phyloP scores from a whole-genome alignment of 495 filamentous ascomycete genomes.

The Hypoxylon crocopeplum region DNA sequence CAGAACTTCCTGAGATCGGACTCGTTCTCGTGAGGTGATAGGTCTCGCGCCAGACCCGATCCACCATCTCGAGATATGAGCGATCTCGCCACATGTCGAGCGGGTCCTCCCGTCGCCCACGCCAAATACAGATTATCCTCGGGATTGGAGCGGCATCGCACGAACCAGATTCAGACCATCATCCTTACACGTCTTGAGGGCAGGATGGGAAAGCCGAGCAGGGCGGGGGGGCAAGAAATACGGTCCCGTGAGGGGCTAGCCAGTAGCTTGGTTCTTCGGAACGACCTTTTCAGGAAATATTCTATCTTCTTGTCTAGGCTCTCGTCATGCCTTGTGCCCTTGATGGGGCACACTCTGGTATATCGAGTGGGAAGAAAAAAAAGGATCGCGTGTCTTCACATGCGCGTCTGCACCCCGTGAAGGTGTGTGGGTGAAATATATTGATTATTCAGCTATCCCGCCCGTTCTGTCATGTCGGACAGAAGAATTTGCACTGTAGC shows the following conservation, averaged over 20 bases:
- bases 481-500: constrained; percentile 10
- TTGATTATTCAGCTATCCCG: constrained; percentile 1
- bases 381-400: constrained; percentile 23
- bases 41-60: constrained; percentile 2
- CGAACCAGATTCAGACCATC: constrained; percentile 7
- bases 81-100: constrained; percentile 20
- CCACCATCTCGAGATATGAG: constrained; percentile 12
- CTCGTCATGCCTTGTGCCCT: not conserved
- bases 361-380: constrained; percentile 1
- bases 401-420: constrained; percentile 15
- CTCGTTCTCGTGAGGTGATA: not conserved
- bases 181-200: constrained; percentile 4
- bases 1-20: not conserved
- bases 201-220: constrained; percentile 34
- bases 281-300: constrained; percentile 29
- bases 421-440: constrained; percentile 1
- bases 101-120: constrained; percentile 17
- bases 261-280: constrained; percentile 7
- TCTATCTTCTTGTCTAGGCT: not conserved
- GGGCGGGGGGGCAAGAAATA: constrained; percentile 10
- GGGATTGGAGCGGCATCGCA: constrained; percentile 9
- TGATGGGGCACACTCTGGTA: not conserved
- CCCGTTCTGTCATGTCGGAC: constrained; percentile 8
- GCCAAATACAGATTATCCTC: not conserved
- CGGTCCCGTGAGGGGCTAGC: constrained; percentile 24